Conservation (phyloP, 352 stramenopile species). For the Phytophthora tubulina region DNA sequence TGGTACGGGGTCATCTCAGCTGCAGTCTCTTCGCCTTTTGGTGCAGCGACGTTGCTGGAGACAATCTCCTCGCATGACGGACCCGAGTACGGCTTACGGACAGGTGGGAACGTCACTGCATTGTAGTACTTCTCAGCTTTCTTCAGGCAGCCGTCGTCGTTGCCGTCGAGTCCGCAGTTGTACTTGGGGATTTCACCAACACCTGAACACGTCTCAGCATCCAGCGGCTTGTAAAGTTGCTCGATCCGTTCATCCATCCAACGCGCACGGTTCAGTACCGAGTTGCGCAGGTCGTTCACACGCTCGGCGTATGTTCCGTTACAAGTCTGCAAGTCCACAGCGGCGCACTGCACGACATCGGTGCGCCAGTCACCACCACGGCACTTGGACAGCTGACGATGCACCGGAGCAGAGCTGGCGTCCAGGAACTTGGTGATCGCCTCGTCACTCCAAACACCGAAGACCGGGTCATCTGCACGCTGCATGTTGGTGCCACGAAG, state of each 20-base stretch:
- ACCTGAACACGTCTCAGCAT: constrained; percentile 63
- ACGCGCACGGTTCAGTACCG: constrained; percentile 57
- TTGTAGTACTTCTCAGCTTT: constrained; percentile 74
- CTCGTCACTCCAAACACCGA: constrained; percentile 62
- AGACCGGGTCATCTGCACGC: constrained; percentile 24
- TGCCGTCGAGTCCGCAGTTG: constrained; percentile 70
- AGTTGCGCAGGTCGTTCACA: constrained; percentile 52
- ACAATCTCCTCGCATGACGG: constrained; percentile 46
- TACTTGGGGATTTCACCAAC: constrained; percentile 72
- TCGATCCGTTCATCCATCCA: constrained; percentile 85
- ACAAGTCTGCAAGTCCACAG: constrained; percentile 63
- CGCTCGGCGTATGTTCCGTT: constrained; percentile 69
- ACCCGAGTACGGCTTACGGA: constrained; percentile 64
- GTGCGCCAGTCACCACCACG: constrained; percentile 54
- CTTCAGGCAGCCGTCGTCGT: constrained; percentile 67
- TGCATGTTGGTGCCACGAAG: constrained; percentile 46
- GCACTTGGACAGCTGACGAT: constrained; percentile 68
- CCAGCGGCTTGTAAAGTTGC: constrained; percentile 70
- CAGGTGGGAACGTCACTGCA: constrained; percentile 56
- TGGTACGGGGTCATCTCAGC: constrained; percentile 44
- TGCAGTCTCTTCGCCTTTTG: constrained; percentile 29
- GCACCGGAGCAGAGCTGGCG: constrained; percentile 52
- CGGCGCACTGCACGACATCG: constrained; percentile 63
- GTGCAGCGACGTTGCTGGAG: constrained; percentile 7
- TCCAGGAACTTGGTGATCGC: constrained; percentile 65